Conservation (phyloP, 169 alveolate genomes). For the Eimeria brunetti region DNA sequence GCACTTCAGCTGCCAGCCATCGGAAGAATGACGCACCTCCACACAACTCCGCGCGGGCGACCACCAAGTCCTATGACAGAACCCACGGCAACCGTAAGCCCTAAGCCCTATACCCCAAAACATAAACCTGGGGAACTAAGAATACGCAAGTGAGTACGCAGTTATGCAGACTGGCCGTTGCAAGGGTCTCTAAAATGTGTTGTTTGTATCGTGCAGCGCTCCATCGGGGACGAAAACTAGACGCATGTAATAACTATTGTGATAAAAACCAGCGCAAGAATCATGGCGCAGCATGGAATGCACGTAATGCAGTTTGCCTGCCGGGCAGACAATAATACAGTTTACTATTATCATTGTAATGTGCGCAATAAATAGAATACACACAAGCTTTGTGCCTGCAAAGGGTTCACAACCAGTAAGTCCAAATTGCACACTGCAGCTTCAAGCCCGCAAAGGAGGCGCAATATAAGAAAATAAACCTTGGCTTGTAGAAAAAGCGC, state of each 20-base stretch:
- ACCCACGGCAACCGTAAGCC: not conserved
- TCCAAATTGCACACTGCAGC: not conserved
- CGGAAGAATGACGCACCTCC: slow-evolving; percentile 67
- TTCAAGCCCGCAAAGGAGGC: not conserved
- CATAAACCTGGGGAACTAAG: not conserved
- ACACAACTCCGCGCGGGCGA: slow-evolving; percentile 47
- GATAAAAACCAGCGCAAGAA: not conserved
- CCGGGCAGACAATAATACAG: not conserved
- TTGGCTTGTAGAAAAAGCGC: not conserved
- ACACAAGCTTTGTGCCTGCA: too few species aligned
- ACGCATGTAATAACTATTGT: not conserved
- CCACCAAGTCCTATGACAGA: slow-evolving; percentile 2
- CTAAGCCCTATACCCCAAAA: not conserved
- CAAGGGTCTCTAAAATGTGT: not conserved
- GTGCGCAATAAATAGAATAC: too few species aligned
- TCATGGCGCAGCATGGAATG: not conserved
- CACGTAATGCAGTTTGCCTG: not conserved
- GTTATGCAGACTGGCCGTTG: not conserved
- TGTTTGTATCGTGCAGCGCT: not conserved
- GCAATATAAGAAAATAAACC: not conserved
- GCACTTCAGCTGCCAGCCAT: slow-evolving; percentile 47
- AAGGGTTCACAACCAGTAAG: not conserved
- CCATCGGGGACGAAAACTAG: too few species aligned
- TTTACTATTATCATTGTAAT: too few species aligned
- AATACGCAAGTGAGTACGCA: not conserved